phyloP scores from a whole-genome alignment of 2,329 filamentous ascomycete species.

The Hawksworthiomyces lignivorus region DNA sequence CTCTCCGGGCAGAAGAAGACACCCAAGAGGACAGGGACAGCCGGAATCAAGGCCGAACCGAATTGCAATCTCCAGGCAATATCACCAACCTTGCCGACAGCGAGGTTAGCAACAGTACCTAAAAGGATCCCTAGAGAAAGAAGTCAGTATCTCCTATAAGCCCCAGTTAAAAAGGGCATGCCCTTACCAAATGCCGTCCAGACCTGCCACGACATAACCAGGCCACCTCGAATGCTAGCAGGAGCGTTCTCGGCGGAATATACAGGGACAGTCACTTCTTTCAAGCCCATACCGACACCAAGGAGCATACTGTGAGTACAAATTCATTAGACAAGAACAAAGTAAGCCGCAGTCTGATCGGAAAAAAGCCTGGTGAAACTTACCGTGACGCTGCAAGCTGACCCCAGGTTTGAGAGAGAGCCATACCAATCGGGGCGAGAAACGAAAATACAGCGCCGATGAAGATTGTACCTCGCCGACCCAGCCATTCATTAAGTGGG shows the following conservation, averaged over 20 bases:
- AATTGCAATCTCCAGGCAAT: no score
- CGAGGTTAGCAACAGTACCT: no score
- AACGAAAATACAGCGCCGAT: constrained; percentile 66
- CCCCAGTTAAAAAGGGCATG: no score
- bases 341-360: no score
- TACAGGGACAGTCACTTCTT: constrained; percentile 58
- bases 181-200: no score
- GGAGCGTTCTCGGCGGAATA: constrained; percentile 69
- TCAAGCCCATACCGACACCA: constrained; percentile 69
- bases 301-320: constrained; percentile 60
- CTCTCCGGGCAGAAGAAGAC: no score
- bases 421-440: constrained; percentile 58
- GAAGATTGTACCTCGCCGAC: constrained; percentile 58
- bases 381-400: constrained; percentile 56
- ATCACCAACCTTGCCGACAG: no score
- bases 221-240: constrained; percentile 59
- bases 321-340: no score
- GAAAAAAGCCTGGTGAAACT: no score
- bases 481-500: constrained; percentile 36
- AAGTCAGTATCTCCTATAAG: constrained; percentile 17
- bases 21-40: no score
- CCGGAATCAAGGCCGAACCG: no score
- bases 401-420: constrained; percentile 63
- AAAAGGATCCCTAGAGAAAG: background rate
- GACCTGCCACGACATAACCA: constrained; percentile 77